Evolutionary conservation across 805 yeast species (phyloP), one percentile per base, ranked within the genome.

Genomic region (Zygosaccharomyces lentus): DNA sequence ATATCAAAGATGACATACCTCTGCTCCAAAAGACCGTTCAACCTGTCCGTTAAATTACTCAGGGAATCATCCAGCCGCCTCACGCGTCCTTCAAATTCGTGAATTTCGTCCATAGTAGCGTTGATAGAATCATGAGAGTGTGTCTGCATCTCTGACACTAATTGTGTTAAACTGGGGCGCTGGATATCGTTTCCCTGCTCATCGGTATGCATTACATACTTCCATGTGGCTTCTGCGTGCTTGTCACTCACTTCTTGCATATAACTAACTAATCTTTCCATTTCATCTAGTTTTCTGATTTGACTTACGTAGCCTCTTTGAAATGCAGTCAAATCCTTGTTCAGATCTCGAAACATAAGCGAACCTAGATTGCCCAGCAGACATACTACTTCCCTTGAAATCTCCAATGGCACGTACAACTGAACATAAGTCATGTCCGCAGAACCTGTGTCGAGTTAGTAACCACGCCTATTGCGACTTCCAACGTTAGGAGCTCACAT

Each of bases 361-460:
- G 80, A 72, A 25, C 96, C 93, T 62, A 89, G 71, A 51, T 87
- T 89, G 2, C 99, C 99, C 13, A 93, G 73, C 27, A 86, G 77
- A 47, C 87, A 78, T 15, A 89, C 82, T 34, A 87, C 79, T 45
- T 89, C 96, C 53, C 97, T 74, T 2, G 96, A 80, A 32, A 84
- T 82, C 66, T 93, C 99, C 41, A 59, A 48, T 4, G 98, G 91
- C 45, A 93, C 80, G 66, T 88, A 93, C 55, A 93, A 73, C 69
- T 93, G 96, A 39, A 90, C 90, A 62, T 89, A 80, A 27, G 95
- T 82, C 97, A 93, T 91, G 59, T 85, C 95, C 80, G 99, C 98
- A 48, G 98, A 90, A 72, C 96, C 46, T 46, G 30, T 31, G 24
- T 15, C n/a, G 26, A 29, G 47, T 42, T 42, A 45, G 45, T 47